Percentiles rank a stretch among this genome's conserved stretches.
Conservation (phyloP, 2,329 filamentous ascomycete genomes). For the Alternaria dauci region DNA sequence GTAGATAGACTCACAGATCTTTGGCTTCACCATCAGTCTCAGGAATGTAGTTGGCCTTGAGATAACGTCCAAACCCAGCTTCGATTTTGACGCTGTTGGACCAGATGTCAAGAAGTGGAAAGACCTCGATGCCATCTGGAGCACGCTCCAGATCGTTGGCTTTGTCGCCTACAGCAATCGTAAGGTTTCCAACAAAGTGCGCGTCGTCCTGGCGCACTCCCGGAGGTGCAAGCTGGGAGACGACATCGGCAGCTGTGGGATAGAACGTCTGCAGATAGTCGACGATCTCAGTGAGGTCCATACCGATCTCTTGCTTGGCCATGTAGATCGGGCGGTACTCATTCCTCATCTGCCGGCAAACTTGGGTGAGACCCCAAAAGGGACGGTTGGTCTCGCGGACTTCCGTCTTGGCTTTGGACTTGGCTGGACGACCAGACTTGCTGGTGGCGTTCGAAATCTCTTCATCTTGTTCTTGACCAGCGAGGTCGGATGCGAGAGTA, state of each 20-base stretch:
- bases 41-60: conserved; percentile 20
- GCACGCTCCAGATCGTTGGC: conserved; percentile 20
- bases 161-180: conserved; percentile 35
- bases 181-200: conserved; percentile 38
- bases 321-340: conserved; percentile 40
- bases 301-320: conserved; percentile 34
- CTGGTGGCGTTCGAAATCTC: conserved; percentile 10
- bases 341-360: conserved; percentile 33
- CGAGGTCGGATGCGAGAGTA: conserved; percentile 26
- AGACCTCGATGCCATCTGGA: conserved; percentile 29
- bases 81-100: conserved; percentile 40
- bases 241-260: not conserved
- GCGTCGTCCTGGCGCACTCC: conserved; percentile 19
- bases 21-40: conserved; percentile 43
- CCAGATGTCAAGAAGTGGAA: conserved; percentile 38
- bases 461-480: conserved; percentile 17
- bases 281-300: conserved; percentile 34
- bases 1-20: conserved; percentile 34
- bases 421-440: not conserved
- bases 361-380: conserved; percentile 38
- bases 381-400: conserved; percentile 33
- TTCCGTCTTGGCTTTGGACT: conserved; percentile 9
- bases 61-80: conserved; percentile 42
- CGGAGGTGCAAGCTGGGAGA: conserved; percentile 9
- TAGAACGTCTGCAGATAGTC: conserved; percentile 37